phyloP scores from a whole-genome alignment of 345 rosid species.

The Angophora floribunda region DNA sequence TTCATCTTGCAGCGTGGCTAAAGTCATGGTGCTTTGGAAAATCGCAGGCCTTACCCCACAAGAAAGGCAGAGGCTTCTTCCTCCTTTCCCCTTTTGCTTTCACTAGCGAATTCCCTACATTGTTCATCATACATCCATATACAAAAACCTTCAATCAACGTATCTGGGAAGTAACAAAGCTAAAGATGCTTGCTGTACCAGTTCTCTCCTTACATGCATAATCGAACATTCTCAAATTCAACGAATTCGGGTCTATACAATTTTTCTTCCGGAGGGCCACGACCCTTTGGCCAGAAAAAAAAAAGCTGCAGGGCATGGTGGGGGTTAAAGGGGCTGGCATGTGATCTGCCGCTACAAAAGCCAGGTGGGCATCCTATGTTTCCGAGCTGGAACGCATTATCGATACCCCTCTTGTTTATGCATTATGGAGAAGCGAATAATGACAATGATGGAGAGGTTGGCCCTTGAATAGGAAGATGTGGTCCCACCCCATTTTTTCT shows the following conservation, averaged over 20 bases:
- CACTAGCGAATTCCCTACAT: not conserved
- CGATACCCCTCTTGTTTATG: not conserved
- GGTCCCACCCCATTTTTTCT: not conserved
- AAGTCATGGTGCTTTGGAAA: not conserved
- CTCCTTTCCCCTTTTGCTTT: not conserved
- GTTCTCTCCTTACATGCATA: not conserved
- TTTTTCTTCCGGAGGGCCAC: not conserved
- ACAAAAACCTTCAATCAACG: not conserved
- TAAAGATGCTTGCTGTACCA: not conserved
- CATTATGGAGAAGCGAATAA: not conserved
- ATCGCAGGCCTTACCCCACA: not conserved
- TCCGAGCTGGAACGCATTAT: slow-evolving; percentile 28
- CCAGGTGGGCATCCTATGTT: not conserved
- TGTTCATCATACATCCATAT: not conserved
- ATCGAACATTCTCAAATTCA: not conserved
- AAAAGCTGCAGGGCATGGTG: not conserved
- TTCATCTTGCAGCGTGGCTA: not conserved
- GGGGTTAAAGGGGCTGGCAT: slow-evolving; percentile 6
- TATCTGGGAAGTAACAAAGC: not conserved
- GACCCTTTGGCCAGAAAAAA: not conserved
- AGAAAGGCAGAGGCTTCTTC: not conserved
- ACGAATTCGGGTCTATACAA: not conserved
- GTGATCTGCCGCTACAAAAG: slow-evolving; percentile 7
- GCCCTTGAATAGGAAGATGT: not conserved
- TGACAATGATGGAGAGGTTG: not conserved